Base-by-base conservation (phyloP, 2,329 filamentous ascomycete genomes). In the Magnaporthiopsis poae region DNA sequence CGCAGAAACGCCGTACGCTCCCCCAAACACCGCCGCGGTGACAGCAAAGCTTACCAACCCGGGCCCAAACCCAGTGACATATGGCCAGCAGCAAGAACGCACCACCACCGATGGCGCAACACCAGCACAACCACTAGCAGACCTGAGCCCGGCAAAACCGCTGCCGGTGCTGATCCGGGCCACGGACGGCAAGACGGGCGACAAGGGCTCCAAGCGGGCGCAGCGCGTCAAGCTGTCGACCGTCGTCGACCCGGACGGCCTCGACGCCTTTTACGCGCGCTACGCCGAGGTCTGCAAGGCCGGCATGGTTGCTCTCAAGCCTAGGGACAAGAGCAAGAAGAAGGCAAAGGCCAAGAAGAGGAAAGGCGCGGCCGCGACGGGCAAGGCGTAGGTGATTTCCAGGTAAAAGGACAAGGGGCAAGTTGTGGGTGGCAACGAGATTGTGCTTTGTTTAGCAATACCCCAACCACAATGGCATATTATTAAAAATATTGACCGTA, bases 271-370 rank as follows among this genome's bases (percentile, higher is more conserved):
- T 74, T 99, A 92, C 76, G 80, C 81, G 36, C 84, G 86, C 65
- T 99, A 98, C 79, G 93, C 92, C 29, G 95, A 98, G 71, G 84
- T 92, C 3, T 97, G 93, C 79, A 97, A 96, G 80, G 81, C 84
- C 0, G 92, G 92, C 7, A 97, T 98, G 92, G 83, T 85, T 63
- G 88, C 89, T 9, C 75, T 99, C 78, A 98, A 96, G 86, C 96
- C 96, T 75, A 85, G 95, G 71, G 94, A 98, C 79, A 86, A 92
- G 74, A 96, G 90, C 77, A 94, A 91, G 83, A 88, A 88, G 80
- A 91, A 90, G 75, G 88, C 90, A 72, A 90, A 90, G 76, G 91
- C 90, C 69, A 91, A 89, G 80, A 86, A 83, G 79, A 90, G 88
- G 80, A 88, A 85, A 77, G 77, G 77, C 0, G 73, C 73, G 11